Evolutionary conservation across 2,329 filamentous ascomycete species (phyloP).

Genomic region (Colletotrichum shisoi): DNA sequence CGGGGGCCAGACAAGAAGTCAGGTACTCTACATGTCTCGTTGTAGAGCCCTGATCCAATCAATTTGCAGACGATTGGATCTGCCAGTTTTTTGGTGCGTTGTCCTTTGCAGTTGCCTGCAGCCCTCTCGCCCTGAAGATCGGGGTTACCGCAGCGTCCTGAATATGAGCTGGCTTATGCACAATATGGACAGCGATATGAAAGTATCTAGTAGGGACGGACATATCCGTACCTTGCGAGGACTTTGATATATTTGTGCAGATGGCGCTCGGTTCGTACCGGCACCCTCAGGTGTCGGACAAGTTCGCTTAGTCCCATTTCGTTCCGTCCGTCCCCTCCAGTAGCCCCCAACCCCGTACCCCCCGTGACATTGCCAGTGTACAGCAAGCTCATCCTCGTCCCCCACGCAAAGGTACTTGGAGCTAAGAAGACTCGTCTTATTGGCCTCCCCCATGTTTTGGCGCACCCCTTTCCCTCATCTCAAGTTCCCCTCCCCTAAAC

Average conservation of each 20-base stretch:
- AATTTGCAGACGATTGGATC: conserved; percentile 1
- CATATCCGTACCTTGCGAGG: conserved; percentile 14
- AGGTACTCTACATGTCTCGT: conserved; percentile 1
- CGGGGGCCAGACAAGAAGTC: neutral
- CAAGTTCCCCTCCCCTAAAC: conserved; percentile 11
- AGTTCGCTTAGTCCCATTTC: conserved; percentile 11
- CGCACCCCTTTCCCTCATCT: conserved; percentile 7
- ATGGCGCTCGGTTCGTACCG: conserved; percentile 24
- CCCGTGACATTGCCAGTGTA: neutral
- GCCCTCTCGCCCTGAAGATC: conserved; percentile 1
- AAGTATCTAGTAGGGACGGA: neutral
- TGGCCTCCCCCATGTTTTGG: conserved; percentile 14
- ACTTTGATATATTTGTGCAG: conserved; percentile 35
- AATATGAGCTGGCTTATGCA: conserved; percentile 1
- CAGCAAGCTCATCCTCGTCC: conserved; percentile 31
- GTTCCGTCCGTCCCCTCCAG: conserved; percentile 4
- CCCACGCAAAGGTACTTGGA: conserved; percentile 22
- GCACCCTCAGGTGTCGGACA: neutral
- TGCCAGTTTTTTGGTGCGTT: conserved; percentile 11
- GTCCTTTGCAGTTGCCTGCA: conserved; percentile 2
- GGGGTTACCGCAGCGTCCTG: neutral
- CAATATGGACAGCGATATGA: neutral
- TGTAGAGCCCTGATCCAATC: neutral
- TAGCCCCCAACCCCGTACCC: too few relatives aligned
- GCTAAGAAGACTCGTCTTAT: conserved; percentile 33